These are phyloP conservation scores for Zasmidium citrigriseum DNA, from an alignment of 2,329 filamentous ascomycete species.

Conservation along the genomic window DNA sequence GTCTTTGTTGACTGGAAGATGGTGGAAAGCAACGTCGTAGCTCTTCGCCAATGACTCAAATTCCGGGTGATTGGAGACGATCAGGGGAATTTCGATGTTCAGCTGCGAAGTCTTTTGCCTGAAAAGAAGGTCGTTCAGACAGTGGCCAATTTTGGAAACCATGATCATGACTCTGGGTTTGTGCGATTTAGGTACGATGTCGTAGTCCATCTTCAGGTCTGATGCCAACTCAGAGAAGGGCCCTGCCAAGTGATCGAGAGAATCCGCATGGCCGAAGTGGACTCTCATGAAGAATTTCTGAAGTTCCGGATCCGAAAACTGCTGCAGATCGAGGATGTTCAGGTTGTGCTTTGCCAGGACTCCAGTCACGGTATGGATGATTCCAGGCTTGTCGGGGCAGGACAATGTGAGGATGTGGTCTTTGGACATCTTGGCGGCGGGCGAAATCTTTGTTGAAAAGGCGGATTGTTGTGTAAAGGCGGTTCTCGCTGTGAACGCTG, in stretches of 20 bases:
- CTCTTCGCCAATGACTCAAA: slow-evolving; percentile 67
- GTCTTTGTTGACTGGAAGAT: slow-evolving; percentile 76
- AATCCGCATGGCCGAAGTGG: slow-evolving; percentile 67
- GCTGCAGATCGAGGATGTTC: slow-evolving; percentile 82
- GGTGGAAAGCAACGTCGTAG: slow-evolving; percentile 77
- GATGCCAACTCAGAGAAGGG: slow-evolving; percentile 63
- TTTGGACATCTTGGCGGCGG: slow-evolving; percentile 19
- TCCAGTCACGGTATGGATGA: slow-evolving; percentile 80
- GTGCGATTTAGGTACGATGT: slow-evolving; percentile 66
- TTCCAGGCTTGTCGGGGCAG: slow-evolving; percentile 81
- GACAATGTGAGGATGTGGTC: slow-evolving; percentile 78
- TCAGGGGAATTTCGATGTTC: slow-evolving; percentile 71
- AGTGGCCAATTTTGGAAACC: slow-evolving; percentile 88
- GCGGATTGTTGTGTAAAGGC: not conserved
- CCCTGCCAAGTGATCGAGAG: slow-evolving; percentile 51
- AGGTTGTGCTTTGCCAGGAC: slow-evolving; percentile 71
- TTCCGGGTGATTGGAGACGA: slow-evolving; percentile 81
- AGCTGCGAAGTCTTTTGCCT: slow-evolving; percentile 73
- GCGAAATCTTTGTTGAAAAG: slow-evolving; percentile 9
- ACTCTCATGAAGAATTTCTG: slow-evolving; percentile 87
- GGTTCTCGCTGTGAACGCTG: not conserved
- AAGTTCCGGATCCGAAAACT: slow-evolving; percentile 75
- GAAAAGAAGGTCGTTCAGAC: slow-evolving; percentile 81
- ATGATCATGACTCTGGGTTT: slow-evolving; percentile 81
- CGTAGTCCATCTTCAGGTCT: slow-evolving; percentile 69